Percentiles rank a stretch among this genome's conserved stretches.
Conservation (phyloP, 176 grass and related monocot genomes). For the Carex pumila region DNA sequence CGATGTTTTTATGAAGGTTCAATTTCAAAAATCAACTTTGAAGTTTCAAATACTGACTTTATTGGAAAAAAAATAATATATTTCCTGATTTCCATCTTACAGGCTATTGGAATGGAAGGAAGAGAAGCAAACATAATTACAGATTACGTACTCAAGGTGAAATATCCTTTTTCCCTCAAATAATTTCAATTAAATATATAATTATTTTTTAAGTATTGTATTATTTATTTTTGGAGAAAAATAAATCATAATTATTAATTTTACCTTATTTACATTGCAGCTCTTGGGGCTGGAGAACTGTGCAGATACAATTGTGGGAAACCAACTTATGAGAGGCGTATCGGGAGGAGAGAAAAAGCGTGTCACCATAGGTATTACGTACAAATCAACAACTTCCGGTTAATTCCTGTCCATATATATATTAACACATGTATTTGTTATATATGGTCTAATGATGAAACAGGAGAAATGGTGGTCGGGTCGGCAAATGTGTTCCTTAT, state of each 20-base stretch:
- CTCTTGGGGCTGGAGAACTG: conserved; percentile 71
- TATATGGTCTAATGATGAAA: too few relatives aligned
- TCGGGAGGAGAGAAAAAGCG: conserved; percentile 83
- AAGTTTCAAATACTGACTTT: neutral
- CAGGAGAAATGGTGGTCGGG: too few relatives aligned
- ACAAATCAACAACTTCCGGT: too few relatives aligned
- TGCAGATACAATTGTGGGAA: conserved; percentile 70
- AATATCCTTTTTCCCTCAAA: neutral
- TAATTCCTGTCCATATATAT: too few relatives aligned
- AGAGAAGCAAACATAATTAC: conserved; percentile 69
- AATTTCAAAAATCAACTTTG: neutral
- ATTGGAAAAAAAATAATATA: neutral
- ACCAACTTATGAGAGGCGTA: conserved; percentile 76
- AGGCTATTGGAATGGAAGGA: conserved; percentile 64
- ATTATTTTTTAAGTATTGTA: neutral
- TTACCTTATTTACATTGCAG: conserved; percentile 16
- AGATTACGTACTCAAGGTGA: conserved; percentile 78
- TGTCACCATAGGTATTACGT: conserved; percentile 28
- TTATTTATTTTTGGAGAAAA: neutral
- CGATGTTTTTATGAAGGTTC: conserved; percentile 80
- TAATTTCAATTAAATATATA: neutral
- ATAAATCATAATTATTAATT: neutral
- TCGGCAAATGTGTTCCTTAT: too few relatives aligned
- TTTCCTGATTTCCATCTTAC: neutral
- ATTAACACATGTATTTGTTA: too few relatives aligned